Percentiles rank a stretch among this genome's conserved stretches.
Evolutionary conservation across 768 basidiomycete genomes (phyloP).

Genomic region (Pisolithus orientalis): DNA sequence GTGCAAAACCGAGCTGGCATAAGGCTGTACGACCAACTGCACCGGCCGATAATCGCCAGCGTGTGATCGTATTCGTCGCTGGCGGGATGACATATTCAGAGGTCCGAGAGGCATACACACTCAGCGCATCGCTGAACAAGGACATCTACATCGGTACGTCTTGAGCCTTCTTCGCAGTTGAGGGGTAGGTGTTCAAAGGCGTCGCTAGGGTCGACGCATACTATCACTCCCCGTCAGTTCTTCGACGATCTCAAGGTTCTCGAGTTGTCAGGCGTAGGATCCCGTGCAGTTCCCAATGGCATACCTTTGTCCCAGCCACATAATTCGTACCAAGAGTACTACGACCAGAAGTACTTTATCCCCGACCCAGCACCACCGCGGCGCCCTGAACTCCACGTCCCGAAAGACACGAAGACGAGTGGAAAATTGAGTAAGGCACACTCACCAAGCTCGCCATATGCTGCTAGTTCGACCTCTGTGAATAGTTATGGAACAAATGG

Average conservation of each 20-base stretch:
- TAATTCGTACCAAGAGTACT: conserved; percentile 64
- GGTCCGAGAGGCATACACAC: conserved; percentile 79
- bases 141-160: conserved; percentile 84
- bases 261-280: conserved; percentile 83
- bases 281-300: conserved; percentile 64
- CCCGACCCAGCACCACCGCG: conserved; percentile 28
- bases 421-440: conserved; percentile 29
- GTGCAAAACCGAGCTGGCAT: conserved; percentile 88
- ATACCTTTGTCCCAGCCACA: conserved; percentile 42
- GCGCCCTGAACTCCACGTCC: conserved; percentile 18
- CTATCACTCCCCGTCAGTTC: conserved; percentile 76
- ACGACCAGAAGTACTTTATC: conserved; percentile 71
- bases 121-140: conserved; percentile 69
- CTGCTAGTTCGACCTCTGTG: conserved; percentile 45
- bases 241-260: conserved; percentile 83
- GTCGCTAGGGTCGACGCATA: conserved; percentile 81
- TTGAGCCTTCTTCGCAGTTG: conserved; percentile 40
- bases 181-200: neutral
- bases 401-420: conserved; percentile 18
- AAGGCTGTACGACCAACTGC: conserved; percentile 55
- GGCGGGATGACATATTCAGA: conserved; percentile 98
- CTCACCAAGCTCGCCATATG: conserved; percentile 40
- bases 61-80: conserved; percentile 84
- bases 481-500: conserved; percentile 32
- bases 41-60: conserved; percentile 54